Conservation (phyloP, 2,329 filamentous ascomycete genomes). For the Alternaria sp. region DNA sequence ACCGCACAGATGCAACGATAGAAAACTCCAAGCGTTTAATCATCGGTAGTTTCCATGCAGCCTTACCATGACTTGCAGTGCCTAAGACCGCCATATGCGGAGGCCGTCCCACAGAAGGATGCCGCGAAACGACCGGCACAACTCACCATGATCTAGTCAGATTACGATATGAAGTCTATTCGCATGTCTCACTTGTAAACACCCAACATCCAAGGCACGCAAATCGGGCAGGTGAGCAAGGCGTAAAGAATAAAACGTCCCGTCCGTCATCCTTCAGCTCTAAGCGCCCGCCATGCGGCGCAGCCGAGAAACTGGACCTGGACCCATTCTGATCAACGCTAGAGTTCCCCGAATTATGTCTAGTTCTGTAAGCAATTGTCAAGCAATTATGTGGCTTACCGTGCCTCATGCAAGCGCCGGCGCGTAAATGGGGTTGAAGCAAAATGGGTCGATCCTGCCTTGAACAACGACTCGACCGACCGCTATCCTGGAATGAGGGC, state of each 20-base stretch:
- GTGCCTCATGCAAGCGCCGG: conserved; percentile 17
- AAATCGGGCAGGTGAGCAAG: conserved; percentile 8
- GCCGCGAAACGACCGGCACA: conserved; percentile 1
- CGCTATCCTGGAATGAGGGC: conserved; percentile 13
- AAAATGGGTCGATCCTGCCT: conserved; percentile 15
- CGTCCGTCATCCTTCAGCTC: conserved; percentile 13
- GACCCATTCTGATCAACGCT: conserved; percentile 7
- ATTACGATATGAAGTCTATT: background rate
- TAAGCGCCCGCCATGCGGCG: conserved; percentile 16
- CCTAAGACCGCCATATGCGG: background rate
- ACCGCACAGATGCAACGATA: background rate
- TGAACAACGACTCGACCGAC: conserved; percentile 8
- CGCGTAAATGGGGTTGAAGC: conserved; percentile 12
- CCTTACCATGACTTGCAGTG: conserved; percentile 3
- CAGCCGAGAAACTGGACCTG: conserved; percentile 2
- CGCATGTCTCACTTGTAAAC: conserved; percentile 15
- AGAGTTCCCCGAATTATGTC: conserved; percentile 2
- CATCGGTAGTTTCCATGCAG: conserved; percentile 5
- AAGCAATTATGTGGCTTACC: conserved; percentile 7
- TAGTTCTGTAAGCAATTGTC: background rate
- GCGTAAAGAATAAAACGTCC: conserved; percentile 10
- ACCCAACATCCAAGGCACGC: background rate
- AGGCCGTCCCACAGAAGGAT: conserved; percentile 1
- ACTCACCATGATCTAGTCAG: background rate
- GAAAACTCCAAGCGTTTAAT: background rate